Evolutionary conservation across 2,329 filamentous ascomycete species (phyloP), one percentile per base, ranked within the genome.

Genomic region (Epichloe gansuensis): DNA sequence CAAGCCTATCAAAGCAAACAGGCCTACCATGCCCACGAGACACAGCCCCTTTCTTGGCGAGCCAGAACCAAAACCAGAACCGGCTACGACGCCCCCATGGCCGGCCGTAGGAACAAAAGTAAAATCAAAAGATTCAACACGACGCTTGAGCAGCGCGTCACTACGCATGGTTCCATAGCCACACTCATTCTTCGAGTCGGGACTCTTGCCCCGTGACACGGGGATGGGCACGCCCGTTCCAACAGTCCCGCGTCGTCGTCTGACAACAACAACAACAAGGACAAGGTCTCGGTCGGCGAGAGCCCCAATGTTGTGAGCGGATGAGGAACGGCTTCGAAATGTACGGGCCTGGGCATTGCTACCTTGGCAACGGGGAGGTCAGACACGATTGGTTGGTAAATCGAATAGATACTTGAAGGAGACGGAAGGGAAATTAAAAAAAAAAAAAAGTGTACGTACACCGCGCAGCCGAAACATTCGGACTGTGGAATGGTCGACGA

Each of bases 391-490:
- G 5, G 7, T 28, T n/a, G 11, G 1, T 8, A 17, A 7, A 21
- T 21, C 17, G 2, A 21, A 21, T 21, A 3, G 8, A n/a, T n/a
- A 17, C 38, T 7, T 17, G 12, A 6, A 41, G 38, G 38, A 3
- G 21, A 15, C 11, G 4, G 46, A 11, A 17, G 9, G n/a, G n/a
- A n/a, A n/a, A n/a, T n/a, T n/a, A 38, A 11, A 2, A 9, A 11
- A 3, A 5, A 4, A n/a, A 6, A 15, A n/a, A 12, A 21, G 7
- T 44, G 12, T 21, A 54, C 58, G 46, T 52, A 58, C 55, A 51
- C 51, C 2, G 45, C 50, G 41, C 59, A 61, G 44, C 57, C 58
- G 41, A 60, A 51, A 50, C 59, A 61, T 43, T 57, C 54, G 17
- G 56, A 55, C 23, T 53, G 38, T 8, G 57, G 57, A 37, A 57